Evolutionary conservation across 106 monocot species (phyloP).

Genomic region (Agapanthus africanus): DNA sequence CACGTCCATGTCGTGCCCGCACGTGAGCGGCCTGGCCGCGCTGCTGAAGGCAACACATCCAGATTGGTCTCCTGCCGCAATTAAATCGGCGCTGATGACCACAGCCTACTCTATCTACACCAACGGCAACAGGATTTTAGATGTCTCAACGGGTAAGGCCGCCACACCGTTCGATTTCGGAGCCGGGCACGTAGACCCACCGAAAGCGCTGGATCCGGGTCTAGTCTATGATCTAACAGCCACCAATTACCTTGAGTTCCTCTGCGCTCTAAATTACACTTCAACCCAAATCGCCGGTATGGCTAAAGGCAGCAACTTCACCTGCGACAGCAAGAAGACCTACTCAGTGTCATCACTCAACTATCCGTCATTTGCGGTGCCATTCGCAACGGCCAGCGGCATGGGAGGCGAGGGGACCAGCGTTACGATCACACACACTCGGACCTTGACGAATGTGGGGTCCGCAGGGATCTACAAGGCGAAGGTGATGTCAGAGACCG

Average conservation of each 20-base stretch:
- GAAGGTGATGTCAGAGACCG: slow-evolving; percentile 18
- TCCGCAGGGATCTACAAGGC: slow-evolving; percentile 44
- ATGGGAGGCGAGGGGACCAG: slow-evolving; percentile 11
- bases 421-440: slow-evolving; percentile 35
- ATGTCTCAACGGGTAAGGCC: slow-evolving; percentile 47
- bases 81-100: slow-evolving; percentile 84
- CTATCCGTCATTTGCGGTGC: slow-evolving; percentile 82
- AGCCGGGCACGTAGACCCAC: slow-evolving; percentile 83
- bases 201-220: slow-evolving; percentile 68
- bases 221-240: slow-evolving; percentile 69
- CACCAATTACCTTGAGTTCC: slow-evolving; percentile 74
- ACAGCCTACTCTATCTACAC: slow-evolving; percentile 60
- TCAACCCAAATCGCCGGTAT: slow-evolving; percentile 39
- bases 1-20: slow-evolving; percentile 99
- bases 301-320: slow-evolving; percentile 28
- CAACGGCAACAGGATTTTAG: slow-evolving; percentile 43
- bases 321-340: slow-evolving; percentile 31
- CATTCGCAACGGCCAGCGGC: slow-evolving; percentile 39
- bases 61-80: slow-evolving; percentile 75
- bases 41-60: slow-evolving; percentile 65
- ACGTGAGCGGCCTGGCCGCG: slow-evolving; percentile 90
- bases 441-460: slow-evolving; percentile 55
- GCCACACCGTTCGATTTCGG: slow-evolving; percentile 80
- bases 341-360: slow-evolving; percentile 54
- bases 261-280: slow-evolving; percentile 85